Conservation (phyloP, 169 alveolate genomes). For the Eimeria tenella region DNA sequence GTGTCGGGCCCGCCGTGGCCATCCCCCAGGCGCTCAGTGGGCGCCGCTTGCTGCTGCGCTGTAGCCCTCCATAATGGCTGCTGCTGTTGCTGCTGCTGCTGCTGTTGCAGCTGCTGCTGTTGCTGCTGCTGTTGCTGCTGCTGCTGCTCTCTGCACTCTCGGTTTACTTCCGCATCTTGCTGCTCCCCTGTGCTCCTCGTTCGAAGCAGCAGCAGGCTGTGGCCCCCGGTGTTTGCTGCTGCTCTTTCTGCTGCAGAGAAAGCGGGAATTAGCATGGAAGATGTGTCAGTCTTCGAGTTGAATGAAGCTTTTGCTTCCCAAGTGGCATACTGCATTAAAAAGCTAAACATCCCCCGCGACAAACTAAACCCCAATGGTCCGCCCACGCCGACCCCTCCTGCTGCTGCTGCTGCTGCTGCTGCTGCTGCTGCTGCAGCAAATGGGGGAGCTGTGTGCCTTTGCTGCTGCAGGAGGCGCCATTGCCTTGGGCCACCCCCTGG, state of each 20-base stretch:
- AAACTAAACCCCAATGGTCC: constrained; percentile 94
- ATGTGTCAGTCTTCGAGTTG: constrained; percentile 94
- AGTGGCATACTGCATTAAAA: constrained; percentile 89
- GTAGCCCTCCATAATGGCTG: no score
- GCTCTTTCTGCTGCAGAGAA: constrained; percentile 59
- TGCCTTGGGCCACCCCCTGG: constrained; percentile 97
- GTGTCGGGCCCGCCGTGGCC: constrained; percentile 96
- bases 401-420: not conserved
- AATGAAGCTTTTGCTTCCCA: constrained; percentile 97
- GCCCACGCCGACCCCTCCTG: not conserved
- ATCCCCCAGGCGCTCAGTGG: constrained; percentile 91
- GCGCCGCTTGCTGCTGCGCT: constrained; percentile 22
- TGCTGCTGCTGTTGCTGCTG: not conserved
- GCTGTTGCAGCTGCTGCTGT: not conserved
- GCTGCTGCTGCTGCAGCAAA: not conserved
- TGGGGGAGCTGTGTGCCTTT: not conserved
- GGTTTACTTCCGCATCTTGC: no score
- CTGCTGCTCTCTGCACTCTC: not conserved
- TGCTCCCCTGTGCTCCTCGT: no score
- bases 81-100: not conserved
- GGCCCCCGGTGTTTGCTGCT: not conserved
- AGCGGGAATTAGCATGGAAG: constrained; percentile 89
- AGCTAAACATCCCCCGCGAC: constrained; percentile 89
- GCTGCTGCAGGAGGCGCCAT: constrained; percentile 93
- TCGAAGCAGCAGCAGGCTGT: not conserved